Percentiles rank a stretch among this genome's conserved stretches.
Evolutionary conservation across 2,329 filamentous ascomycete species (phyloP).

Genomic region (Drechmeria coniospora): DNA sequence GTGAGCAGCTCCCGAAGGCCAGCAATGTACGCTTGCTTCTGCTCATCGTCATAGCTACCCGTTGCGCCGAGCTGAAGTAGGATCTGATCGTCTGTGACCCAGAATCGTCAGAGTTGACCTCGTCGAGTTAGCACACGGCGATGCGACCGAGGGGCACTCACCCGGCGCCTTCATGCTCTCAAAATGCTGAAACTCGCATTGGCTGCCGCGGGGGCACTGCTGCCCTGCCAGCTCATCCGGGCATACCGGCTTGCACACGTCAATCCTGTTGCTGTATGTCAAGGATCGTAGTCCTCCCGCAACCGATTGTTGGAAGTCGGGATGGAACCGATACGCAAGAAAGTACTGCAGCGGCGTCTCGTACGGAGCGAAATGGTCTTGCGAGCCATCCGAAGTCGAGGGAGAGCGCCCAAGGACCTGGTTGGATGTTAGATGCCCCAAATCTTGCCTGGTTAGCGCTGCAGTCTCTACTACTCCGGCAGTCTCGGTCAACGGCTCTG

Average conservation of each 20-base stretch:
- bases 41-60: slow-evolving; percentile 45
- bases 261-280: slow-evolving; percentile 87
- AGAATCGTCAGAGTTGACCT: slow-evolving; percentile 32
- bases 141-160: slow-evolving; percentile 13
- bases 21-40: slow-evolving; percentile 44
- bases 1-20: slow-evolving; percentile 47
- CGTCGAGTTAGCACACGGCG: slow-evolving; percentile 6
- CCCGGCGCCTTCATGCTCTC: slow-evolving; percentile 21
- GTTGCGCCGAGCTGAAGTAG: slow-evolving; percentile 55
- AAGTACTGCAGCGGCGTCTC: slow-evolving; percentile 71
- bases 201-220: slow-evolving; percentile 52
- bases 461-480: slow-evolving; percentile 26
- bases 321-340: slow-evolving; percentile 81
- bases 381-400: slow-evolving; percentile 5
- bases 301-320: slow-evolving; percentile 53
- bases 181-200: slow-evolving; percentile 72
- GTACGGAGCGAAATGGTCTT: slow-evolving; percentile 51
- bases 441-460: not conserved
- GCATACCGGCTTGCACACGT: slow-evolving; percentile 59
- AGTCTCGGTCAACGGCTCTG: slow-evolving; percentile 10
- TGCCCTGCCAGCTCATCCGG: slow-evolving; percentile 56
- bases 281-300: slow-evolving; percentile 69
- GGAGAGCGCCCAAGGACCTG: slow-evolving; percentile 6
- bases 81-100: slow-evolving; percentile 51
- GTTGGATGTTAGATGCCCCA: slow-evolving; percentile 7